Evolutionary conservation across 1,139 yeast species (phyloP), one percentile per base, ranked within the genome.

Genomic region (Kodamaea anthophila): DNA sequence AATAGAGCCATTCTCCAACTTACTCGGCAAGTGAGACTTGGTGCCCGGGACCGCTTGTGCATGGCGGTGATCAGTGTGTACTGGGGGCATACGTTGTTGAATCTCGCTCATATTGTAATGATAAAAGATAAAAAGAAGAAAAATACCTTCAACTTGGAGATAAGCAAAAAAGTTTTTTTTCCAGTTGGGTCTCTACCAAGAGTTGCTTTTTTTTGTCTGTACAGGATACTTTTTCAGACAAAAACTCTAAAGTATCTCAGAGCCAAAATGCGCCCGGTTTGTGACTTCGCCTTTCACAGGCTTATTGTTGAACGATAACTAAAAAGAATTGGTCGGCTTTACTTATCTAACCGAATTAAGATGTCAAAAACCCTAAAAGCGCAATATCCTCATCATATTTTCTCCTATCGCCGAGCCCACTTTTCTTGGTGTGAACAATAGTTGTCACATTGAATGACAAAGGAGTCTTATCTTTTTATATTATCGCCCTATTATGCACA

Each of bases 21-120:
- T 24, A 8, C 7, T 21, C 10, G 27, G 27, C 11, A 24, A 15
- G 11, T 24, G 27, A 4, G 27, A n/a, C 5, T 15, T 18, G 7
- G 21, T 21, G 4, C 15, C 21, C 21, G 7, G n/a, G 15, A 24
- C 12, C 13, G 27, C 11, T n/a, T 24, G 27, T 10, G 27, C 27
- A 18, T 24, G 27, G 15, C 21, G 21, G 9, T 24, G 27, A 9
- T 24, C 27, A 24, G 23, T 20, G 26, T 40, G 47, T 20, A 48
- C 49, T 13, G 46, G 42, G 16, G 53, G 54, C 31, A 51, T 46
- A 32, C 56, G 42, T 16, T 44, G 49, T 32, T 56, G 58, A 29
- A 56, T 57, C 42, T 56, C 62, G 41, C 61, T 56, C 63, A 58
- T 58, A 12, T 13, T 31, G 26, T 15, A 18, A 13, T 22, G 20